Percentiles rank a stretch among this genome's conserved stretches.
Evolutionary conservation across 257 asterid species (phyloP).

Genomic region (Fraxinus excelsior): DNA sequence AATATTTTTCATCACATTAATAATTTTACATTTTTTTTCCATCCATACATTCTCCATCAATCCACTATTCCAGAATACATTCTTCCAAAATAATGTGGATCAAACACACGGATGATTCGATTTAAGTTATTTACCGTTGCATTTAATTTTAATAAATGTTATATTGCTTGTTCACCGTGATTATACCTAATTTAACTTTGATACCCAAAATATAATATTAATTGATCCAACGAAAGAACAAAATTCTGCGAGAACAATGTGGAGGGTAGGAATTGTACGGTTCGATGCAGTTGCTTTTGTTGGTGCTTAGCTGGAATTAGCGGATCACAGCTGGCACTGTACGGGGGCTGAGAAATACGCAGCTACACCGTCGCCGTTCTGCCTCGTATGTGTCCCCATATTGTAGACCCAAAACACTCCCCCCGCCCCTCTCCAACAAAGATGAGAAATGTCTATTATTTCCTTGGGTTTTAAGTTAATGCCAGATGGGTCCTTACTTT

Average conservation of each 20-base stretch:
- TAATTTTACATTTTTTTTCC: too few relatives aligned
- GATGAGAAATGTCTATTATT: slow-evolving; percentile 30
- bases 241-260: not conserved
- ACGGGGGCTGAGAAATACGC: slow-evolving; percentile 39
- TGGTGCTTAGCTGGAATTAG: slow-evolving; percentile 66
- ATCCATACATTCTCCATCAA: too few relatives aligned
- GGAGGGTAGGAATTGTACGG: slow-evolving; percentile 23
- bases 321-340: slow-evolving; percentile 67
- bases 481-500: slow-evolving; percentile 1
- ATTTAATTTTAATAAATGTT: too few relatives aligned
- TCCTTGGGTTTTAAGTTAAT: slow-evolving; percentile 17
- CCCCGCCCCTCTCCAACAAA: slow-evolving; percentile 14
- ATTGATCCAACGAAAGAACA: too few relatives aligned
- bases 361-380: slow-evolving; percentile 53
- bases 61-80: too few relatives aligned
- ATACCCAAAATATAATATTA: too few relatives aligned
- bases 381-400: slow-evolving; percentile 26
- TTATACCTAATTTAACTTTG: too few relatives aligned
- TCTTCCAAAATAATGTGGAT: too few relatives aligned
- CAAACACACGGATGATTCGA: too few relatives aligned
- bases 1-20: too few relatives aligned
- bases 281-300: slow-evolving; percentile 30
- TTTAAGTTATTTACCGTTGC: too few relatives aligned
- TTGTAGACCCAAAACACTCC: not conserved
- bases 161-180: too few relatives aligned